Evolutionary conservation across 1,284 basidiomycete species (phyloP).

Genomic region (Trichosporon coremiiforme): DNA sequence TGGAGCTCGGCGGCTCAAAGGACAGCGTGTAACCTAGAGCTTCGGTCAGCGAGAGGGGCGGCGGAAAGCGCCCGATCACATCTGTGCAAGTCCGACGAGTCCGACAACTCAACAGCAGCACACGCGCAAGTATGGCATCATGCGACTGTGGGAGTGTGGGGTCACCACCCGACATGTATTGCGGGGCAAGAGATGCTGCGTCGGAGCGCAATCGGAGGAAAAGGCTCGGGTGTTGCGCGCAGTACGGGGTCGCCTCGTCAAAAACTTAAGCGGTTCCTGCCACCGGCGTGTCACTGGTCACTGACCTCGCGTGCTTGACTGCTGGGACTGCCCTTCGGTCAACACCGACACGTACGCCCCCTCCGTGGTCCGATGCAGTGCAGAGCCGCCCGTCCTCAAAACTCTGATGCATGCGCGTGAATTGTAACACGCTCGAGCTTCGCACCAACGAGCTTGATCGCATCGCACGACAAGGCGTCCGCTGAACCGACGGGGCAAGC

Average conservation of each 20-base stretch:
- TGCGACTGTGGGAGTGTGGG: not conserved
- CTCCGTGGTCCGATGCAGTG: not conserved
- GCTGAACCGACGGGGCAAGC: too few relatives aligned
- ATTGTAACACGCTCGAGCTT: constrained; percentile 2
- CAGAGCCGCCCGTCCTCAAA: not conserved
- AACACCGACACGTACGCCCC: not conserved
- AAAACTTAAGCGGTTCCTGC: not conserved
- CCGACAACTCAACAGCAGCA: not conserved
- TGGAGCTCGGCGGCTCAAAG: not conserved
- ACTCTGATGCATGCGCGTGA: not conserved
- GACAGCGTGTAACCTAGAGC: not conserved
- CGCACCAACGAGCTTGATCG: not conserved
- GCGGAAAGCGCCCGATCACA: not conserved
- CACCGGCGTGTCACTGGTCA: not conserved
- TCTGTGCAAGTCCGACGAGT: not conserved
- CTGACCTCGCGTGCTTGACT: too few relatives aligned
- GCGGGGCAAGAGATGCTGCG: not conserved
- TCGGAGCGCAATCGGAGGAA: not conserved
- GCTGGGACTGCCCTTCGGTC: not conserved
- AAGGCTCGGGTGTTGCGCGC: not conserved
- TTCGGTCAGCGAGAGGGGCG: too few relatives aligned
- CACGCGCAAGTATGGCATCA: not conserved
- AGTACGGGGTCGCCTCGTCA: not conserved
- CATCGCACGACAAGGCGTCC: not conserved
- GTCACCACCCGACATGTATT: not conserved